Evolutionary conservation across 2,329 filamentous ascomycete genomes (phyloP).

Genomic region (Stagonosporopsis cucurbitacearum): DNA sequence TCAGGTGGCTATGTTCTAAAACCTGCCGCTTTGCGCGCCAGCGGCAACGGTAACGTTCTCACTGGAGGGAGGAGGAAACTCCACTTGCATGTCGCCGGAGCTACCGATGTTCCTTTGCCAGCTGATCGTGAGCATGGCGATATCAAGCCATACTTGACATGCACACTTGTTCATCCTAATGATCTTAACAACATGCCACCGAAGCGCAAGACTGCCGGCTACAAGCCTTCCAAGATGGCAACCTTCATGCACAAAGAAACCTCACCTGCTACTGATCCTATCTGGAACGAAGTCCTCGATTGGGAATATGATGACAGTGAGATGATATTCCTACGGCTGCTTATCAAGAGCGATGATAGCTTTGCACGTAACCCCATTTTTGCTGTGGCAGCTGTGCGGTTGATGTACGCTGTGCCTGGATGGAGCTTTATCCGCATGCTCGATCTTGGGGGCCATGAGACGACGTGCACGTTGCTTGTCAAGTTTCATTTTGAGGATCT

Average conservation of each 20-base stretch:
- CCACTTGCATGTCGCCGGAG: constrained; percentile 66
- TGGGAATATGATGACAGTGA: constrained; percentile 74
- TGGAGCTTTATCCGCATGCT: constrained; percentile 72
- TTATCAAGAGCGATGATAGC: constrained; percentile 71
- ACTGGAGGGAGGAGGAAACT: constrained; percentile 58
- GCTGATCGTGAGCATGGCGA: constrained; percentile 54
- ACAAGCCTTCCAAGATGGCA: constrained; percentile 65
- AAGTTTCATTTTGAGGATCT: constrained; percentile 61
- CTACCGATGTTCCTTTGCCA: constrained; percentile 65
- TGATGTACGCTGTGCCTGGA: constrained; percentile 62
- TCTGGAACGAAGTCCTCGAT: constrained; percentile 71
- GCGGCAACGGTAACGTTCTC: constrained; percentile 59
- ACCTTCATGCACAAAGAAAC: constrained; percentile 65
- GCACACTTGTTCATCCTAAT: constrained; percentile 66
- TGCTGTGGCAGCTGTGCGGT: constrained; percentile 65
- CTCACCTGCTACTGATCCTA: constrained; percentile 64
- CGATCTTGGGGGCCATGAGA: constrained; percentile 69
- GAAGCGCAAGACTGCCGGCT: constrained; percentile 68
- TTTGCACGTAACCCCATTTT: constrained; percentile 69
- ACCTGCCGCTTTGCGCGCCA: constrained; percentile 64
- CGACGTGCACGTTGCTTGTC: constrained; percentile 66
- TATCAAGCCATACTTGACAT: constrained; percentile 70
- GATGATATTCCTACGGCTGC: constrained; percentile 67
- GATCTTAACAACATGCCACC: constrained; percentile 56
- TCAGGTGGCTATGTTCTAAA: constrained; percentile 72